Conservation (phyloP, 2,329 filamentous ascomycete species). For the Hymenoscyphus fraxineus region DNA sequence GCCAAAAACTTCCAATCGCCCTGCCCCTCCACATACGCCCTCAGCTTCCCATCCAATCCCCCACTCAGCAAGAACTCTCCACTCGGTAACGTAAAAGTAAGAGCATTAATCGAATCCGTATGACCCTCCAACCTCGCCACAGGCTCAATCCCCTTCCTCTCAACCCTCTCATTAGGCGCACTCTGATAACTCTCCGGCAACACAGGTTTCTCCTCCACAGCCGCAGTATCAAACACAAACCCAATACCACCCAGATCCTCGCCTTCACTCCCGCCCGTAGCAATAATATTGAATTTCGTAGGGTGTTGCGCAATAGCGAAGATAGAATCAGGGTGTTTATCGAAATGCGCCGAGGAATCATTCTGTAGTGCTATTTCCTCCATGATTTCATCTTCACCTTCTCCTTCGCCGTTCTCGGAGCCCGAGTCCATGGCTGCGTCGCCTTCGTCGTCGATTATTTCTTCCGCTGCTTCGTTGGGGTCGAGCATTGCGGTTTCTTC, state of each 20-base stretch:
- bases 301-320: constrained; percentile 96
- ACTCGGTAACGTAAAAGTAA: constrained; percentile 76
- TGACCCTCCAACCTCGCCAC: constrained; percentile 83
- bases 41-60: constrained; percentile 79
- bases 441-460: constrained; percentile 58
- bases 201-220: constrained; percentile 58
- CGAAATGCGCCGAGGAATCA: constrained; percentile 91
- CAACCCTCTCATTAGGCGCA: constrained; percentile 55
- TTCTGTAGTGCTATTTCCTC: constrained; percentile 80
- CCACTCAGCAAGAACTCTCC: constrained; percentile 85
- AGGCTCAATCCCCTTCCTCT: constrained; percentile 58
- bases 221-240: constrained; percentile 76
- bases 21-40: constrained; percentile 19
- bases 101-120: constrained; percentile 82
- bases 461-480: constrained; percentile 73
- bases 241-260: constrained; percentile 64
- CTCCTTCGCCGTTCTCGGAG: constrained; percentile 55
- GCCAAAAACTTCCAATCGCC: constrained; percentile 15
- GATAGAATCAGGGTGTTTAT: constrained; percentile 83
- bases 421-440: constrained; percentile 80
- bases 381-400: constrained; percentile 50
- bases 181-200: constrained; percentile 73
- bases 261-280: constrained; percentile 76
- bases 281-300: constrained; percentile 68
- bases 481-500: constrained; percentile 70